These are phyloP conservation scores for Hyphopichia burtonii DNA, from an alignment of 1,139 yeast genomes.

Conservation along the genomic window DNA sequence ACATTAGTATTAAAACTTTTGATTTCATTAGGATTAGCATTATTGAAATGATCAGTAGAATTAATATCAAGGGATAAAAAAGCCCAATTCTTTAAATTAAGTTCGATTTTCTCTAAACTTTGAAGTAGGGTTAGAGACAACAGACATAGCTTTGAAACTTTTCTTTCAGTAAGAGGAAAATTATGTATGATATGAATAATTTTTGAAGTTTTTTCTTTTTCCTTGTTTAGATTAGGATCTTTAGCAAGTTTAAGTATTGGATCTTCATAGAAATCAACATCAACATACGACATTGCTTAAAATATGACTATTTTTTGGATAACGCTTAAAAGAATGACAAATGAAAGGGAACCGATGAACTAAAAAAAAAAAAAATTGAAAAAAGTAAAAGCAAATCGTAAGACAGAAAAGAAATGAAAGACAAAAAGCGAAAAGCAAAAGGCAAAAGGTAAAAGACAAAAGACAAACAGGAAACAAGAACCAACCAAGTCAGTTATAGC, in stretches of 20 bases:
- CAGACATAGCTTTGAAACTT: constrained; percentile 51
- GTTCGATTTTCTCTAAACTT: constrained; percentile 49
- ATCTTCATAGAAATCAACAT: constrained; percentile 36
- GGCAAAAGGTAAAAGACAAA: too few species aligned
- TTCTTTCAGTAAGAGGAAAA: constrained; percentile 43
- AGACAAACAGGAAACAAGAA: too few species aligned
- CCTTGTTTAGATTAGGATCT: constrained; percentile 50
- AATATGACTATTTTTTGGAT: too few species aligned
- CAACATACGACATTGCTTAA: constrained; percentile 13
- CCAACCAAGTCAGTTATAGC: too few species aligned
- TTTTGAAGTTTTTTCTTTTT: constrained; percentile 40
- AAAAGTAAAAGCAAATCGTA: not conserved
- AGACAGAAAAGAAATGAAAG: not conserved
- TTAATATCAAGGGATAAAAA: constrained; percentile 55
- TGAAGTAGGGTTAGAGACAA: constrained; percentile 48
- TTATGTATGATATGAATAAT: constrained; percentile 42
- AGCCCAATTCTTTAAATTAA: constrained; percentile 54
- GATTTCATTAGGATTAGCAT: constrained; percentile 26
- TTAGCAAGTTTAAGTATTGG: constrained; percentile 48
- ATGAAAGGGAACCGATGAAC: too few species aligned
- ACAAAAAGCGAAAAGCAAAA: too few species aligned
- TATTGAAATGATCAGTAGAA: constrained; percentile 39
- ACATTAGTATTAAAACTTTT: constrained; percentile 46
- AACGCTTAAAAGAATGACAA: too few species aligned
- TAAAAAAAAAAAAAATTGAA: not conserved